phyloP scores from a whole-genome alignment of 345 rosid species.

The Syzygium aqueum region DNA sequence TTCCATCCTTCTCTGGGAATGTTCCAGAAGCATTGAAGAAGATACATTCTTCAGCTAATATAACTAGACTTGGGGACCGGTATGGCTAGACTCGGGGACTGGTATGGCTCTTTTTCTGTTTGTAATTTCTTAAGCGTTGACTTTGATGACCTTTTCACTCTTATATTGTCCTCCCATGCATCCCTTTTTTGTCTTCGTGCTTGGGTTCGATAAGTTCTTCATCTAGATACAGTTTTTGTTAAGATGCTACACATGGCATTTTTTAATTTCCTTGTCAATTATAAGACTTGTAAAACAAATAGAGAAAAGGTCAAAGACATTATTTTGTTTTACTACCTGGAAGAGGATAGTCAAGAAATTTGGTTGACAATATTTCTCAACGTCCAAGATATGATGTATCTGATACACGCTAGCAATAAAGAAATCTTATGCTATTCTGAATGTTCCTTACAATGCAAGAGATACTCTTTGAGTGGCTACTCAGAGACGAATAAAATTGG shows the following conservation, averaged over 20 bases:
- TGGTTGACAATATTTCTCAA: background rate
- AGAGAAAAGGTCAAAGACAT: no score
- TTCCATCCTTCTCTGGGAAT: conserved; percentile 94
- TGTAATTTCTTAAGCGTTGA: background rate
- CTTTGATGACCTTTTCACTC: background rate
- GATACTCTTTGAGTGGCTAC: background rate
- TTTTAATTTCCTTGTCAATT: no score
- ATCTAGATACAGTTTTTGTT: background rate
- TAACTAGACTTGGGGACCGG: conserved; percentile 55
- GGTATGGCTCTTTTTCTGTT: conserved; percentile 33
- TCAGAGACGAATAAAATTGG: background rate
- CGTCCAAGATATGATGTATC: background rate
- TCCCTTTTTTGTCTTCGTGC: background rate
- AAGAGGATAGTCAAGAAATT: background rate
- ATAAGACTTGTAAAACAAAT: no score
- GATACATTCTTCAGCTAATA: conserved; percentile 70
- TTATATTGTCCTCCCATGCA: background rate
- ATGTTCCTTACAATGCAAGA: background rate
- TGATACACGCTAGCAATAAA: background rate
- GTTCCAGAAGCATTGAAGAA: conserved; percentile 83
- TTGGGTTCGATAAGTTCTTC: background rate
- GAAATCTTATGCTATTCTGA: background rate
- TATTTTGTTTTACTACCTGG: background rate
- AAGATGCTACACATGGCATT: background rate
- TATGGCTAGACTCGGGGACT: conserved; percentile 11